Evolutionary conservation across 139 green algal genomes (phyloP).

Genomic region (Dunaliella primolecta): DNA sequence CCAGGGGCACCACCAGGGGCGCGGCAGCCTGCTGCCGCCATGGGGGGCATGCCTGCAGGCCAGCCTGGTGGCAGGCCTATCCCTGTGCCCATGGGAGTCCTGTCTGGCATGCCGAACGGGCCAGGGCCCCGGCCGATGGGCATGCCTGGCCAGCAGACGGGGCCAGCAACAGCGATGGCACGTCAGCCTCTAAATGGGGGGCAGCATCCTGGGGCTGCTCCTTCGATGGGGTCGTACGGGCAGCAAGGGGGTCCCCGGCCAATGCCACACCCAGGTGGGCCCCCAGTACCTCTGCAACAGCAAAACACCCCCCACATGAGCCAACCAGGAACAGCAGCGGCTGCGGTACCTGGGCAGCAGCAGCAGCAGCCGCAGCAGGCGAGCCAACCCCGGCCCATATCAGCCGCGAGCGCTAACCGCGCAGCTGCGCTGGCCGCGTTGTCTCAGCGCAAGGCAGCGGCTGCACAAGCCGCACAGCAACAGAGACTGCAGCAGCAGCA

Average conservation of each 20-base stretch:
- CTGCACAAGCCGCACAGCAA: background rate
- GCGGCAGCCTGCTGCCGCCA: no score
- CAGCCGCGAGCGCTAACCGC: constrained; percentile 6
- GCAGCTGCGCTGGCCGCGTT: constrained; percentile 3
- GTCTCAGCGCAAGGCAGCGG: background rate
- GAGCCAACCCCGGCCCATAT: background rate
- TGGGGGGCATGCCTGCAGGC: no score
- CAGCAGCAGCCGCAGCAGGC: background rate
- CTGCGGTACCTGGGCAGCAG: background rate
- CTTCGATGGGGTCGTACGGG: no score
- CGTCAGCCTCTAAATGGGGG: no score
- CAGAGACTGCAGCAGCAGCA: background rate
- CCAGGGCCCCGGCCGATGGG: background rate
- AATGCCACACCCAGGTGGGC: no score
- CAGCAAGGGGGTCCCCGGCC: no score
- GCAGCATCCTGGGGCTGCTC: no score
- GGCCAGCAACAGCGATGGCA: no score
- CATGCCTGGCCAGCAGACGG: background rate
- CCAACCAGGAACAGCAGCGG: background rate
- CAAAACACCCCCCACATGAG: no score
- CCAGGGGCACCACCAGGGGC: no score
- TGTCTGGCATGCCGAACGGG: background rate
- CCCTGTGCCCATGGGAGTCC: background rate
- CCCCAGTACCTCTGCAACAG: no score
- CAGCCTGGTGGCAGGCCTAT: no score